These are phyloP conservation scores for Xylaria longipes DNA, from an alignment of 495 filamentous ascomycete species.

Conservation along the genomic window DNA sequence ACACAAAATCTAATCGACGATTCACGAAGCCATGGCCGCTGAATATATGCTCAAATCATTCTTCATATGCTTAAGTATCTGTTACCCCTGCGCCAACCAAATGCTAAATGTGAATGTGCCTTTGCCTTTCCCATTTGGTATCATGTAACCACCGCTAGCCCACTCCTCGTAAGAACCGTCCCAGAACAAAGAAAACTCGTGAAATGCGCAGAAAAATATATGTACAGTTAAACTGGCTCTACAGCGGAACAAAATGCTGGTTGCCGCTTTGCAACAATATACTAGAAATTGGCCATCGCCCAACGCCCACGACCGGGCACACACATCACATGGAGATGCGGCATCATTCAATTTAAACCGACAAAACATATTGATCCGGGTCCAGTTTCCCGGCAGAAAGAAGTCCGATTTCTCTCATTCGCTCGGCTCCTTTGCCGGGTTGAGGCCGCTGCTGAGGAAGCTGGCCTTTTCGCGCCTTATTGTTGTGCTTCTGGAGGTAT, in stretches of 20 bases:
- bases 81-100: slow-evolving; percentile 27
- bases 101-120: slow-evolving; percentile 29
- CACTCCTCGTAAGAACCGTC: slow-evolving; percentile 26
- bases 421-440: slow-evolving; percentile 87
- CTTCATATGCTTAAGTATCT: slow-evolving; percentile 15
- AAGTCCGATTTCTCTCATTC: slow-evolving; percentile 92
- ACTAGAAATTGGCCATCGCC: slow-evolving; percentile 32
- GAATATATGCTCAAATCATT: not conserved
- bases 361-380: slow-evolving; percentile 80
- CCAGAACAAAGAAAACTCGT: slow-evolving; percentile 27
- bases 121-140: slow-evolving; percentile 40
- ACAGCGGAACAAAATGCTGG: not conserved
- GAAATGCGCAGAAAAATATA: slow-evolving; percentile 38
- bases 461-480: slow-evolving; percentile 58
- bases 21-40: not conserved
- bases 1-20: not conserved
- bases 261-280: slow-evolving; percentile 26
- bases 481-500: slow-evolving; percentile 73
- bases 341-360: slow-evolving; percentile 58
- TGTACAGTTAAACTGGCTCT: slow-evolving; percentile 41
- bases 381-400: slow-evolving; percentile 82
- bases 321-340: not conserved
- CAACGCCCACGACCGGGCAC: not conserved
- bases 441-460: slow-evolving; percentile 56
- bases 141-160: slow-evolving; percentile 37